Conservation (phyloP, 2,329 filamentous ascomycete species). For the Botrytis aclada region DNA sequence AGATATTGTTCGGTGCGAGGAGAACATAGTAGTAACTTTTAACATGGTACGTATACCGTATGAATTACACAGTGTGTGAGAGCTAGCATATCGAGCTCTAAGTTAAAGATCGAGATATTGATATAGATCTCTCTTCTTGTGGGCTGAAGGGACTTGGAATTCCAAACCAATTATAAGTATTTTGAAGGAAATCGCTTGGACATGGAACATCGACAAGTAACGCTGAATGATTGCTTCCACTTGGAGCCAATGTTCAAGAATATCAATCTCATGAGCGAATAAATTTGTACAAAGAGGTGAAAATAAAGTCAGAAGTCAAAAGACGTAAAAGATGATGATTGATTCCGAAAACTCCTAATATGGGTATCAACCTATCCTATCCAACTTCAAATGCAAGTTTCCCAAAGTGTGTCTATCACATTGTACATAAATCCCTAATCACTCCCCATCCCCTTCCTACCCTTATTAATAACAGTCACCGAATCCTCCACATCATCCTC, state of each 20-base stretch:
- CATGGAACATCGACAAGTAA: not conserved
- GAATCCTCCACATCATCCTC: slow-evolving; percentile 51
- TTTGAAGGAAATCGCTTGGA: not conserved
- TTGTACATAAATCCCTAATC: slow-evolving; percentile 16
- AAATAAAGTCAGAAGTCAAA: not conserved
- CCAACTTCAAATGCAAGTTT: not conserved
- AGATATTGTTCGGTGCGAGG: not conserved
- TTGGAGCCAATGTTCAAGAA: not conserved
- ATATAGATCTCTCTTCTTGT: not conserved
- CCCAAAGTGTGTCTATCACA: too few relatives aligned
- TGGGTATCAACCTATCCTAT: slow-evolving; percentile 14
- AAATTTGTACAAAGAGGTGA: not conserved
- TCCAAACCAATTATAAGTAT: not conserved
- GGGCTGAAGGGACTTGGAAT: not conserved
- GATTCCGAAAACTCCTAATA: slow-evolving; percentile 4
- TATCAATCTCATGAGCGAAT: not conserved
- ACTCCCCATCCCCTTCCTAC: slow-evolving; percentile 24
- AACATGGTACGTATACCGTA: not conserved
- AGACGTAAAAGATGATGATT: not conserved
- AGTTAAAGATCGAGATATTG: not conserved
- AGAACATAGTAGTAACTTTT: not conserved
- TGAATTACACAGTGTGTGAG: not conserved
- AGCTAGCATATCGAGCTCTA: not conserved
- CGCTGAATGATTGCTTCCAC: not conserved
- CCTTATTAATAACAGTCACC: slow-evolving; percentile 28